These are phyloP conservation scores for Didymella sp. DNA, from an alignment of 2,329 filamentous ascomycete genomes.

Conservation along the genomic window DNA sequence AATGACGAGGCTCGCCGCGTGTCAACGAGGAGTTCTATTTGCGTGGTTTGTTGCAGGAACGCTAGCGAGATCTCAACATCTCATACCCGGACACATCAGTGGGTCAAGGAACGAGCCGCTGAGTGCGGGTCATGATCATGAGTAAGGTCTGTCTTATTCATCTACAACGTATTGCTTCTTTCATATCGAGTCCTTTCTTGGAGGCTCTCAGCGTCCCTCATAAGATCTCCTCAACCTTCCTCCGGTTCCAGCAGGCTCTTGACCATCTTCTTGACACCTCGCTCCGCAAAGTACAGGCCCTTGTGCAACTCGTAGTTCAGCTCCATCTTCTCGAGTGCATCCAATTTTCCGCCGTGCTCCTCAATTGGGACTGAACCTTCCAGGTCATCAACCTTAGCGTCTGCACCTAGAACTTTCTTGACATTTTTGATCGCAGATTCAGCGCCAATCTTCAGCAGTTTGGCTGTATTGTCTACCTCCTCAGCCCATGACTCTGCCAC, in stretches of 20 bases:
- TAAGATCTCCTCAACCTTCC: not conserved
- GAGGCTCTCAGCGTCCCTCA: not conserved
- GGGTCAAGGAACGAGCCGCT: conserved; percentile 6
- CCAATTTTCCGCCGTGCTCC: conserved; percentile 14
- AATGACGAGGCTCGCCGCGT: not conserved
- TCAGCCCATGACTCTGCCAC: conserved; percentile 33
- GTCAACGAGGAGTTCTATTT: not conserved
- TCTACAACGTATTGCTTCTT: not conserved
- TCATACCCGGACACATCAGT: conserved; percentile 5
- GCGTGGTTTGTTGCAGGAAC: conserved; percentile 31
- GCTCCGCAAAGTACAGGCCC: conserved; percentile 39
- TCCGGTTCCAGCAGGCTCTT: conserved; percentile 29
- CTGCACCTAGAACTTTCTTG: conserved; percentile 36
- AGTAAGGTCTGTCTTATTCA: too few species aligned
- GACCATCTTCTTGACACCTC: conserved; percentile 44
- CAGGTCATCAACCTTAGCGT: conserved; percentile 6
- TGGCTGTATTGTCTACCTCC: conserved; percentile 34
- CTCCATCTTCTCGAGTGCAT: conserved; percentile 13
- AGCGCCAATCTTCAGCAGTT: conserved; percentile 35
- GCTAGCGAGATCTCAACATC: not conserved
- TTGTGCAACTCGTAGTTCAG: conserved; percentile 33
- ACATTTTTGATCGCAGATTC: conserved; percentile 39
- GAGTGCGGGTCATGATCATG: conserved; percentile 8
- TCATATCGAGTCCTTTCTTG: not conserved
- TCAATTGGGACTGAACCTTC: not conserved